Evolutionary conservation across 2,329 filamentous ascomycete species (phyloP).

Genomic region (Microdochium nivale): DNA sequence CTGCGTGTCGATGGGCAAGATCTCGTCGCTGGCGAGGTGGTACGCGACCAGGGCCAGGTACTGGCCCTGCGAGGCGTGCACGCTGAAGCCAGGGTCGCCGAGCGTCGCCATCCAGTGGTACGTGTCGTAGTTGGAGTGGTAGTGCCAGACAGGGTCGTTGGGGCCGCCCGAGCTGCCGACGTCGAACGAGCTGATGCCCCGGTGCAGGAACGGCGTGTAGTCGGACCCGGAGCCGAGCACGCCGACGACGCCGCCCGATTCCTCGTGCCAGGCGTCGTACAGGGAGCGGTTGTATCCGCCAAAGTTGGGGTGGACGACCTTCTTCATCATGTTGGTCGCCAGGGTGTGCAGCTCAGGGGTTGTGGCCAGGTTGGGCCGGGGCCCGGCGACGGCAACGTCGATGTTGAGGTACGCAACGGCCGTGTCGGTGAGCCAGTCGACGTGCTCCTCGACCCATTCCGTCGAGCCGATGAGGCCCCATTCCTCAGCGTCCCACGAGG

Average conservation of each 20-base stretch:
- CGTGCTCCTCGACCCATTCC: constrained; percentile 79
- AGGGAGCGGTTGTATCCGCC: constrained; percentile 20
- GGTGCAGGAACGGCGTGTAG: constrained; percentile 59
- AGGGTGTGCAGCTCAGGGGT: constrained; percentile 62
- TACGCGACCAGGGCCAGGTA: constrained; percentile 30
- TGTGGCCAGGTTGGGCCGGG: constrained; percentile 44
- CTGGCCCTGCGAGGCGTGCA: constrained; percentile 47
- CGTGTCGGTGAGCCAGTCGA: constrained; percentile 64
- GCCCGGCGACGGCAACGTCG: constrained; percentile 58
- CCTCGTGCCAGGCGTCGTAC: constrained; percentile 31
- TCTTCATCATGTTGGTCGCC: constrained; percentile 51
- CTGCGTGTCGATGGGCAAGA: constrained; percentile 29
- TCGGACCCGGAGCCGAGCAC: constrained; percentile 60
- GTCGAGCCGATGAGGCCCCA: constrained; percentile 75
- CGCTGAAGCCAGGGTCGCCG: constrained; percentile 58
- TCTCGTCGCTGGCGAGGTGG: constrained; percentile 26
- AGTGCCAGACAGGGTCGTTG: constrained; percentile 57
- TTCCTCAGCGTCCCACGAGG: constrained; percentile 65
- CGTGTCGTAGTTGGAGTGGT: constrained; percentile 78
- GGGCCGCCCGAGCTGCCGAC: constrained; percentile 38
- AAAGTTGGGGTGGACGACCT: constrained; percentile 49
- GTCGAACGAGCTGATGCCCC: constrained; percentile 39
- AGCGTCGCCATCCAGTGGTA: constrained; percentile 78
- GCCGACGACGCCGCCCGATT: constrained; percentile 28
- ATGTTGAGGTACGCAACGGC: constrained; percentile 76